These are phyloP conservation scores for Ogataea kodamae DNA, from an alignment of 805 yeast species.

Conservation along the genomic window DNA sequence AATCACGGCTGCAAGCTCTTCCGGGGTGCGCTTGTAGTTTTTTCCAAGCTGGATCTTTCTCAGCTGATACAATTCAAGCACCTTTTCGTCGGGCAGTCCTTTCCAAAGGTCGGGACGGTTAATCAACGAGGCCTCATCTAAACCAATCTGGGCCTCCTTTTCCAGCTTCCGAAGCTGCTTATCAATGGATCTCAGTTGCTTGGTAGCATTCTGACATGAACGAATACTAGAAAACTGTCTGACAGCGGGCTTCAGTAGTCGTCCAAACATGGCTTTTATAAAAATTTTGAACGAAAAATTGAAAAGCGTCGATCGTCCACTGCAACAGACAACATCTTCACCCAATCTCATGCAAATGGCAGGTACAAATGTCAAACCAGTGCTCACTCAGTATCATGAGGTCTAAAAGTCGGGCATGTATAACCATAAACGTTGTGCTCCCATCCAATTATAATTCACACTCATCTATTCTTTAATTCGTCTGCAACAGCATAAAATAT, in stretches of 20 bases:
- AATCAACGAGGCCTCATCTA: constrained; percentile 35
- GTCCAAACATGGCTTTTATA: constrained; percentile 11
- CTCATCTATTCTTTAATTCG: background rate
- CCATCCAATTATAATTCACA: background rate
- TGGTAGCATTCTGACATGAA: constrained; percentile 4
- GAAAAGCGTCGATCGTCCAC: constrained; percentile 11
- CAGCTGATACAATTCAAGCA: constrained; percentile 57
- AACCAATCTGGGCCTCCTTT: constrained; percentile 13
- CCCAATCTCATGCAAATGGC: no score
- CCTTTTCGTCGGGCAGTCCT: constrained; percentile 60
- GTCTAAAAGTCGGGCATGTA: no score
- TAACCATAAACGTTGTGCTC: background rate
- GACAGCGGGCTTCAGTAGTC: constrained; percentile 6
- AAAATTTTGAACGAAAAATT: constrained; percentile 12
- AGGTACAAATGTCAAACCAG: no score
- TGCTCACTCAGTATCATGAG: no score
- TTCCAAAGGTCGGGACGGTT: constrained; percentile 69
- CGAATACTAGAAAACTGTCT: constrained; percentile 12
- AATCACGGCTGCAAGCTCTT: constrained; percentile 55
- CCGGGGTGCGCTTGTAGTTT: constrained; percentile 44
- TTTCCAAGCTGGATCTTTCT: constrained; percentile 53
- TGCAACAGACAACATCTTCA: no score
- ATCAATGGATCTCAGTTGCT: constrained; percentile 14
- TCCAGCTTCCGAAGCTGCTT: constrained; percentile 12
- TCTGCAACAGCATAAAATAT: constrained; percentile 9